These are phyloP conservation scores for Fusarium verrucosum DNA, from an alignment of 2,329 filamentous ascomycete species.

Conservation along the genomic window DNA sequence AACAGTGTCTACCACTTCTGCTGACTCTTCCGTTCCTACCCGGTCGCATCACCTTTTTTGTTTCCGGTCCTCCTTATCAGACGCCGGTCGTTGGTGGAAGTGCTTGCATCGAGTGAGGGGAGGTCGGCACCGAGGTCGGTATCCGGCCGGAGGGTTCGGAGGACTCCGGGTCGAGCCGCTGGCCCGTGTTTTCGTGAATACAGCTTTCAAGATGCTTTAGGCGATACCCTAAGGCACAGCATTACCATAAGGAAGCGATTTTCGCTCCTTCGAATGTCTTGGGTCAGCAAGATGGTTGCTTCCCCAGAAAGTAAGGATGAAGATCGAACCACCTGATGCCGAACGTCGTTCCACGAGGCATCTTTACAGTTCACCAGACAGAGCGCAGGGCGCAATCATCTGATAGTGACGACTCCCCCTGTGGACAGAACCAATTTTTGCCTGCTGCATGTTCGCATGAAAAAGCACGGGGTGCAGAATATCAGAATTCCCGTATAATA, in stretches of 20 bases:
- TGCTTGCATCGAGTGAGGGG: constrained; percentile 27
- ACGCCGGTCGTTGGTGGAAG: constrained; percentile 22
- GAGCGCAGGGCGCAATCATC: constrained; percentile 33
- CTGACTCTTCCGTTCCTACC: constrained; percentile 24
- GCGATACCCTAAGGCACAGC: constrained; percentile 10
- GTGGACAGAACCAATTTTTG: constrained; percentile 10
- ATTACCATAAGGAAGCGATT: constrained; percentile 33
- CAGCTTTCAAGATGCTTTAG: constrained; percentile 17
- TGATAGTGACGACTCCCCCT: constrained; percentile 36
- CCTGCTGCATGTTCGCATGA: constrained; percentile 28
- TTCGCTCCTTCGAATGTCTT: constrained; percentile 22
- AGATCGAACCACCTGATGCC: constrained; percentile 44
- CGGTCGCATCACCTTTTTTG: constrained; percentile 10
- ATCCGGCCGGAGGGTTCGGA: constrained; percentile 26
- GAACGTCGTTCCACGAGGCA: constrained; percentile 39
- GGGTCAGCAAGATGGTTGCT: constrained; percentile 24
- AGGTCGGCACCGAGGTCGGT: constrained; percentile 19
- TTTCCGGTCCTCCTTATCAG: constrained; percentile 19
- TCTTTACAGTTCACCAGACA: constrained; percentile 21
- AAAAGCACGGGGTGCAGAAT: constrained; percentile 17
- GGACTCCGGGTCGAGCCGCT: constrained; percentile 39
- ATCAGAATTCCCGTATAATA: constrained; percentile 38
- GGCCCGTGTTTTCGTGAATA: constrained; percentile 35
- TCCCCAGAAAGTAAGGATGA: constrained; percentile 40
- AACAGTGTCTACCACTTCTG: constrained; percentile 11